Base-by-base conservation (phyloP, 768 basidiomycete genomes). In the Suillus decipiens region DNA sequence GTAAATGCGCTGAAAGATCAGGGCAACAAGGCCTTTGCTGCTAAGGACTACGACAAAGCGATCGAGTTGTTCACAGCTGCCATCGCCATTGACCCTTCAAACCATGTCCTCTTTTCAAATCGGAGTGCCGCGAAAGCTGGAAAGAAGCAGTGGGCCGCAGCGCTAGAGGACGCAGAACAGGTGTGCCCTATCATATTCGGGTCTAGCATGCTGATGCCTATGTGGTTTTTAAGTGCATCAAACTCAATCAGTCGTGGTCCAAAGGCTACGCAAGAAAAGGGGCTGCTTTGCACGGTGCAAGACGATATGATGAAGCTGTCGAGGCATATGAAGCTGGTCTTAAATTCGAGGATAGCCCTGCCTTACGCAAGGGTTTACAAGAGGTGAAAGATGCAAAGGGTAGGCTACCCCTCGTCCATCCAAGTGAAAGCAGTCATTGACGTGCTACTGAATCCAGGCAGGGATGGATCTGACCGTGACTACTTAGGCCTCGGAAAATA, bases 21-120 rank as follows among this genome's bases (percentile, higher is more conserved):
- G 72, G 96, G 95, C 71, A 98, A 98, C 84, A 95, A 95, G 72
- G 95, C 96, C 24, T 98, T 98, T 78, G 82, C 91, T 43, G 93
- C 93, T 61, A 97, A 95, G 75, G 86, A 97, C 70, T 97, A 92
- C 78, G 89, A 93, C 79, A 87, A 83, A 69, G 95, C 96, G 8
- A 92, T 93, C 80, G 84, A 89, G 71, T 79, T 90, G 55, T 94
- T 93, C 77, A 82, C 86, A 5, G 83, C 93, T 71, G 96, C 92
- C 22, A 91, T 98, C 72, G 86, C 82, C 54, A 70, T 96, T 68
- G 95, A 97, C 77, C 80, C 89, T 2, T 81, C 79, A 42, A 96
- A 96, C 72, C 89, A 91, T 75, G 95, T 98, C 60, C 80, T 97
- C 10, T 97, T 85, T 78, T 96, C 95, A 17, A 98, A 98, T 73